Conservation (phyloP, 257 asterid genomes). For the Leptodermis oblonga region DNA sequence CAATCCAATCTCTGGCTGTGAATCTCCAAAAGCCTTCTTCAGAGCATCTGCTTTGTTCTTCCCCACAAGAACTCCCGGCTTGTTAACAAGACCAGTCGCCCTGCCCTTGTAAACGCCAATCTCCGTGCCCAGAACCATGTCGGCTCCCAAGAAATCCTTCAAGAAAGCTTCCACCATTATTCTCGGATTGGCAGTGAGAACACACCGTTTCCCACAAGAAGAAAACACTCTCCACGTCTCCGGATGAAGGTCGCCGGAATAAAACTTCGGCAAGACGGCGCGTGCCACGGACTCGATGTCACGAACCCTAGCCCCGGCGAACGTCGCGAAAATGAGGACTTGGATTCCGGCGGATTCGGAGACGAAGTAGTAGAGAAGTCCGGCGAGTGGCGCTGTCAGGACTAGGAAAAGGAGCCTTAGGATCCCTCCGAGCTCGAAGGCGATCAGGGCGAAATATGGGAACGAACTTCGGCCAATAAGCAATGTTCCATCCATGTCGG, state of each 20-base stretch:
- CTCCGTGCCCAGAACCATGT: conserved; percentile 62
- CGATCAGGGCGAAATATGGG: conserved; percentile 48
- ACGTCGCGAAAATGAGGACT: conserved; percentile 41
- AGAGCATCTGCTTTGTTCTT: conserved; percentile 41
- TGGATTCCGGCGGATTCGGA: conserved; percentile 58
- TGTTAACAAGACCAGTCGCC: conserved; percentile 50
- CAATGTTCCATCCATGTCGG: conserved; percentile 63
- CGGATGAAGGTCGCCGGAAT: conserved; percentile 44
- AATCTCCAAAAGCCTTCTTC: conserved; percentile 42
- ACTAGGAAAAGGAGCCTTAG: conserved; percentile 43
- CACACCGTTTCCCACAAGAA: conserved; percentile 51
- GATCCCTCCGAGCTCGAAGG: conserved; percentile 52
- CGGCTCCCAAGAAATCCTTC: conserved; percentile 55
- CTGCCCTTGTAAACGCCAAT: conserved; percentile 38
- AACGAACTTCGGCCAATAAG: conserved; percentile 53
- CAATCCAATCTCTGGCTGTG: conserved; percentile 49
- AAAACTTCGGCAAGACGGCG: conserved; percentile 54
- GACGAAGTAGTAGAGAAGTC: conserved; percentile 41
- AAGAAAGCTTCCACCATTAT: conserved; percentile 61
- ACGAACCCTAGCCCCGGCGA: conserved; percentile 33
- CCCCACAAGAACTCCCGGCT: conserved; percentile 52
- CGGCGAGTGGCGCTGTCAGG: conserved; percentile 45
- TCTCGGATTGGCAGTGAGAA: conserved; percentile 56
- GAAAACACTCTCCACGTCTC: conserved; percentile 61
- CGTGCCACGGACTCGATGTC: conserved; percentile 52